These are phyloP conservation scores for Ustilago loliicola DNA, from an alignment of 1,284 basidiomycete genomes.

Conservation along the genomic window DNA sequence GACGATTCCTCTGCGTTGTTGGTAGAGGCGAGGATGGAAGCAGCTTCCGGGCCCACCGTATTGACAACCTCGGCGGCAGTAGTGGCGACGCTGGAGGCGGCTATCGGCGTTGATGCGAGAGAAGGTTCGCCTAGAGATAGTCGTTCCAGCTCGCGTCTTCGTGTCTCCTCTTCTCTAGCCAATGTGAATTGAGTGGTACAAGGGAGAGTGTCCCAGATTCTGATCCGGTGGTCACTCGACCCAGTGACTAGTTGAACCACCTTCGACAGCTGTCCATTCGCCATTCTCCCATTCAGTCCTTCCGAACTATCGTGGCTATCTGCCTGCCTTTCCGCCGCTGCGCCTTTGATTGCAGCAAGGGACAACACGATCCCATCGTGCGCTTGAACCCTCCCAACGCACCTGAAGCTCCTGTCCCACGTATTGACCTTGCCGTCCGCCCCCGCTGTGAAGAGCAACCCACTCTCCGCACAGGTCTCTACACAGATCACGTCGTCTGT, in stretches of 20 bases:
- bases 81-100: neutral
- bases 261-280: neutral
- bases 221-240: constrained; percentile 58
- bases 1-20: neutral
- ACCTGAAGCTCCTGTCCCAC: constrained; percentile 57
- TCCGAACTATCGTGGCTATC: neutral
- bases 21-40: constrained; percentile 12
- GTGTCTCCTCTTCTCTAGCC: constrained; percentile 1
- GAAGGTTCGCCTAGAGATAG: constrained; percentile 22
- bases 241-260: constrained; percentile 55
- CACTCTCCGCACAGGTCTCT: constrained; percentile 65
- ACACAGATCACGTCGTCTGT: constrained; percentile 73
- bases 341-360: constrained; percentile 25
- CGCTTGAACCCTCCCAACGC: constrained; percentile 62
- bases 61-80: constrained; percentile 2
- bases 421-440: constrained; percentile 60
- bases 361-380: constrained; percentile 47
- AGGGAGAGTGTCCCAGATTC: constrained; percentile 59
- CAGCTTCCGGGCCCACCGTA: constrained; percentile 15
- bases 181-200: neutral
- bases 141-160: constrained; percentile 27
- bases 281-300: neutral
- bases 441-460: constrained; percentile 54
- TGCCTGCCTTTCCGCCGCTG: neutral
- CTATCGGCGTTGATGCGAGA: constrained; percentile 18